Base-by-base conservation (phyloP, 2,329 filamentous ascomycete species). In the Colletotrichum tropicale region DNA sequence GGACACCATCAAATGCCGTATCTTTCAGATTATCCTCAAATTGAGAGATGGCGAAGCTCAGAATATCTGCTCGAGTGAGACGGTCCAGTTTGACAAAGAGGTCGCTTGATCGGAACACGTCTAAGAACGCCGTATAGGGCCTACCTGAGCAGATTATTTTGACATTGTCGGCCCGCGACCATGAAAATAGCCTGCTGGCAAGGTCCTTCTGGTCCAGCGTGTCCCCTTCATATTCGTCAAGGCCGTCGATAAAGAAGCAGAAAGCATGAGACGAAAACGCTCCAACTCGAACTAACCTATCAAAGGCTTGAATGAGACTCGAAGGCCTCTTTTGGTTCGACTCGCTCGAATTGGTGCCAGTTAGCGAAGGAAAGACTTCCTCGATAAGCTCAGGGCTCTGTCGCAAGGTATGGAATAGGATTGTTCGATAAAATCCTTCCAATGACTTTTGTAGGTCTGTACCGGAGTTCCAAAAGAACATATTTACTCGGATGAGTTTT, bases 281-380 rank as follows among this genome's bases (percentile, higher is more conserved):
- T 4, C n/a, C n/a, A 0, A 21, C 6, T 0, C n/a, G 18, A 13
- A 4, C 43, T 13, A 48, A 48, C 1, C n/a, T 0, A 48, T 21
- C 43, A 2, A 48, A 48, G n/a, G n/a, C n/a, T 48, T 48, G 43
- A 2, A 21, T 1, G 43, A 48, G 43, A 48, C 0, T 13, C 2
- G 43, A 7, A 7, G 10, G 3, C 1, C 43, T 48, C 18, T 21
- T 48, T 7, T 1, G 0, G 18, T 13, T 48, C 10, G 43, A 12
- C n/a, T 13, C 43, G 10, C 0, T 48, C 43, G 0, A 13, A 3
- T 21, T 3, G 2, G n/a, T 13, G n/a, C 10, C 10, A 0, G 18
- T 7, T 0, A 21, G 1, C 10, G 10, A 0, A 21, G 43, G n/a
- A 0, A 48, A 21, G n/a, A 48, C 0, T 13, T 21, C 3, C 0